These are phyloP conservation scores for Ogataea salicorniae DNA, from an alignment of 805 yeast genomes.

Conservation along the genomic window DNA sequence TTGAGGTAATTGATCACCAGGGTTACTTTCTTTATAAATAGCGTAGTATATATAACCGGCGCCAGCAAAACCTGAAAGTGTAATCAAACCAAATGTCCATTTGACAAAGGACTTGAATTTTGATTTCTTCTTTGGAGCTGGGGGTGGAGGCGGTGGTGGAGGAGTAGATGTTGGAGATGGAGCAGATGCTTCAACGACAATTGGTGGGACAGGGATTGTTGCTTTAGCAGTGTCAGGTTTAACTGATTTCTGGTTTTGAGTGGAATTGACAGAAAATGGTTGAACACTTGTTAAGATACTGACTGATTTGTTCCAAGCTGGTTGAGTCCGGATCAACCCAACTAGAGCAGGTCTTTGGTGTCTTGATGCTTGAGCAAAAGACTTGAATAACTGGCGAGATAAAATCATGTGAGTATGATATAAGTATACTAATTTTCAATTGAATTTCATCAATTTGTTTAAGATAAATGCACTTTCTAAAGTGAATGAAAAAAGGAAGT, in stretches of 20 bases:
- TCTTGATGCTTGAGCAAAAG: no score
- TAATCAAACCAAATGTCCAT: constrained; percentile 43
- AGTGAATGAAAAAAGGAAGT: no score
- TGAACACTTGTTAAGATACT: no score
- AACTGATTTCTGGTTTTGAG: background rate
- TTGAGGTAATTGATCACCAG: constrained; percentile 56
- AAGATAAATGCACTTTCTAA: no score
- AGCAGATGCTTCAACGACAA: constrained; percentile 1
- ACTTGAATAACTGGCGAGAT: no score
- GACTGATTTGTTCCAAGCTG: no score
- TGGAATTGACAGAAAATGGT: background rate
- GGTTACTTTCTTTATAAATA: constrained; percentile 56
- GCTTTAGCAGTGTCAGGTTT: background rate
- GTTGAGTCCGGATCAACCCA: no score
- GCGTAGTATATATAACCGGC: constrained; percentile 57
- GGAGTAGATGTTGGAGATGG: background rate
- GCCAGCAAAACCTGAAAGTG: constrained; percentile 43
- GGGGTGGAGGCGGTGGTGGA: constrained; percentile 5
- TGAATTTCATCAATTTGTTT: no score
- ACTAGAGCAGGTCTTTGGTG: no score
- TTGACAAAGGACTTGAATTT: constrained; percentile 27
- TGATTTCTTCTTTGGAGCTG: constrained; percentile 8
- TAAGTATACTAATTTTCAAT: no score
- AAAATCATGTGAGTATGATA: no score
- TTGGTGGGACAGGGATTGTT: background rate